A percentile compares a stretch with the other conserved stretches of the same genome.
These are phyloP conservation scores for Populus alba DNA, from an alignment of 345 rosid genomes.

Conservation along the genomic window DNA sequence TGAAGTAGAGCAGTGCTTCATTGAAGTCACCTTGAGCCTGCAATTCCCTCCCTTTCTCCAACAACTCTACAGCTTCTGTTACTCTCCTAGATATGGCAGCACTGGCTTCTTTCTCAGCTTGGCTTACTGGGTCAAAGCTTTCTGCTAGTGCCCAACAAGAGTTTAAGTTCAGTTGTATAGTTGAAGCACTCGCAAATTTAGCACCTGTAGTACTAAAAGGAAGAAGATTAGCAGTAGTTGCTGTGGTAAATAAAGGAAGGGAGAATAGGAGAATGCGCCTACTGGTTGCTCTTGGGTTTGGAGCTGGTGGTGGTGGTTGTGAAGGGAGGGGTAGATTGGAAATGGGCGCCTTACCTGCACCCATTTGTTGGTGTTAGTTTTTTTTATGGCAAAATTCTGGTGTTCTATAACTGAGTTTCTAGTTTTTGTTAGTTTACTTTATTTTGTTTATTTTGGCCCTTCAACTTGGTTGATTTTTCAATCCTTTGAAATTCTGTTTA, in stretches of 20 bases:
- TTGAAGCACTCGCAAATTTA: neutral
- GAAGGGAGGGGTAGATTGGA: slow-evolving; percentile 28
- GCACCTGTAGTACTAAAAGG: neutral
- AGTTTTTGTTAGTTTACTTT: neutral
- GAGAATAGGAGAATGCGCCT: slow-evolving; percentile 43
- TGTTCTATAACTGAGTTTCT: neutral
- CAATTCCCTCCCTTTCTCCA: slow-evolving; percentile 51
- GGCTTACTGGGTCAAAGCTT: slow-evolving; percentile 36
- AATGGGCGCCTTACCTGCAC: slow-evolving; percentile 37
- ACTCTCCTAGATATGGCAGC: slow-evolving; percentile 29
- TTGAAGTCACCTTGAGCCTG: slow-evolving; percentile 55
- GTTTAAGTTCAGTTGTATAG: neutral
- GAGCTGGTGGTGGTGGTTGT: neutral
- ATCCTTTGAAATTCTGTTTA: neutral
- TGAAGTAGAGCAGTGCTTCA: slow-evolving; percentile 51
- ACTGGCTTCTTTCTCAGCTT: slow-evolving; percentile 38
- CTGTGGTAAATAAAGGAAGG: slow-evolving; percentile 27
- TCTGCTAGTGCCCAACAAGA: slow-evolving; percentile 25
- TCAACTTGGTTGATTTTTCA: neutral
- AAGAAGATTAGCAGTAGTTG: neutral
- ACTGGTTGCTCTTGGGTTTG: neutral
- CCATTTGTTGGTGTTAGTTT: slow-evolving; percentile 7
- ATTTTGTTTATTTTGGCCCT: neutral
- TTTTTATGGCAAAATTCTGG: slow-evolving; percentile 6
- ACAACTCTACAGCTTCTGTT: slow-evolving; percentile 39